Percentiles rank a stretch among this genome's conserved stretches.
Conservation (phyloP, 495 filamentous ascomycete genomes). For the Aspergillus haitiensis region DNA sequence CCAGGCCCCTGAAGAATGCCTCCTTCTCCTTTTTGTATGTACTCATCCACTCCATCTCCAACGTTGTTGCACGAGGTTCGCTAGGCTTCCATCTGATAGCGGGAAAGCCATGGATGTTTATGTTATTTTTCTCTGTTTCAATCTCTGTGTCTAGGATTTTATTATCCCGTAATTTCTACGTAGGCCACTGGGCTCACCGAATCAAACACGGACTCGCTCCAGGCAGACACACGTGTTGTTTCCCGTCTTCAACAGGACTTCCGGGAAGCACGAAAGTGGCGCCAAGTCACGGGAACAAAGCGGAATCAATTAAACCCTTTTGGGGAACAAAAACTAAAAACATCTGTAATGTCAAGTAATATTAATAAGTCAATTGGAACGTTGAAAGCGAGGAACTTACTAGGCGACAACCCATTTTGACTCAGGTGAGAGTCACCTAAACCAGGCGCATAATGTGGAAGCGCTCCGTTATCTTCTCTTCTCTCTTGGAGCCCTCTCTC, state of each 20-base stretch:
- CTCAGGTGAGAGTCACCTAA: not conserved
- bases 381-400: too few relatives aligned
- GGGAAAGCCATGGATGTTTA: slow-evolving; percentile 21
- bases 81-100: slow-evolving; percentile 15
- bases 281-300: slow-evolving; percentile 38
- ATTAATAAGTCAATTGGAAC: not conserved
- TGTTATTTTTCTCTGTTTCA: not conserved
- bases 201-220: slow-evolving; percentile 12
- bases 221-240: slow-evolving; percentile 19
- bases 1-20: slow-evolving; percentile 49
- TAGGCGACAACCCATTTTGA: not conserved
- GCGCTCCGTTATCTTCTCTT: slow-evolving; percentile 21
- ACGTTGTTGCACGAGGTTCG: slow-evolving; percentile 19
- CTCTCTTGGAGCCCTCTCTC: slow-evolving; percentile 28
- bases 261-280: slow-evolving; percentile 37
- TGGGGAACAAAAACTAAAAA: not conserved
- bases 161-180: slow-evolving; percentile 1
- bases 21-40: slow-evolving; percentile 30
- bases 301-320: slow-evolving; percentile 19
- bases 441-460: slow-evolving; percentile 38
- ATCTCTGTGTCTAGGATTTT: slow-evolving; percentile 15
- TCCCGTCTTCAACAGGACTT: slow-evolving; percentile 18
- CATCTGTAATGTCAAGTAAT: not conserved
- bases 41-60: slow-evolving; percentile 23
- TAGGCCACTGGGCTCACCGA: not conserved